Percentiles rank a stretch among this genome's conserved stretches.
These are phyloP conservation scores for Ceratocystiopsis brevicomis DNA, from an alignment of 2,329 filamentous ascomycete species.

Conservation along the genomic window DNA sequence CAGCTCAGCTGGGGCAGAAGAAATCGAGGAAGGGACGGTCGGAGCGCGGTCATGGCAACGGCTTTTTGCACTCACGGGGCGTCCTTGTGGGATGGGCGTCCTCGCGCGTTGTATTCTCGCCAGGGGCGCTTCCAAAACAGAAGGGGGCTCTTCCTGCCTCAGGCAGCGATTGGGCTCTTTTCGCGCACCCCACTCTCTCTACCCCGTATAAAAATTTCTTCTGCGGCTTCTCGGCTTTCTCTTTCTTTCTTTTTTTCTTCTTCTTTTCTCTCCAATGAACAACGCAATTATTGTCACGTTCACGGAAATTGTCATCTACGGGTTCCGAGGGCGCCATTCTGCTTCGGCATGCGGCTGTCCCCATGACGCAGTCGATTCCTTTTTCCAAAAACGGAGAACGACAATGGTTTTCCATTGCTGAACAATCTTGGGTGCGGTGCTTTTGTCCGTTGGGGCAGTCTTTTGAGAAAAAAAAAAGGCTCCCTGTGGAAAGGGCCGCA, in stretches of 20 bases:
- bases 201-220: slow-evolving; percentile 1
- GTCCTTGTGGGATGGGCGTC: too few species aligned
- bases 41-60: slow-evolving; percentile 17
- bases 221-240: slow-evolving; percentile 4
- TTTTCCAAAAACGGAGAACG: slow-evolving; percentile 29
- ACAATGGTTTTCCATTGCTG: slow-evolving; percentile 10
- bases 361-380: slow-evolving; percentile 7
- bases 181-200: background rate
- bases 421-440: slow-evolving; percentile 33
- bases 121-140: too few species aligned
- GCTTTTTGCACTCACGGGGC: too few species aligned
- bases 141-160: slow-evolving; percentile 3
- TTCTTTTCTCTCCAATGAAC: slow-evolving; percentile 22
- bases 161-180: slow-evolving; percentile 1
- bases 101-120: too few species aligned
- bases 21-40: slow-evolving; percentile 29
- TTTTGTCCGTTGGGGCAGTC: slow-evolving; percentile 13
- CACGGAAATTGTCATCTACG: slow-evolving; percentile 19
- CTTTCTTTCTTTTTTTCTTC: slow-evolving; percentile 11
- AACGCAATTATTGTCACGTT: slow-evolving; percentile 30
- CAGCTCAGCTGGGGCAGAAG: slow-evolving; percentile 38
- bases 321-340: too few species aligned
- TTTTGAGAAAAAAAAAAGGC: slow-evolving; percentile 3
- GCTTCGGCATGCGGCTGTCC: too few species aligned
- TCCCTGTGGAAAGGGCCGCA: slow-evolving; percentile 26